Percentiles rank a stretch among this genome's conserved stretches.
Evolutionary conservation across 1,139 yeast genomes (phyloP).

Genomic region (Saccharomyces hybrid): DNA sequence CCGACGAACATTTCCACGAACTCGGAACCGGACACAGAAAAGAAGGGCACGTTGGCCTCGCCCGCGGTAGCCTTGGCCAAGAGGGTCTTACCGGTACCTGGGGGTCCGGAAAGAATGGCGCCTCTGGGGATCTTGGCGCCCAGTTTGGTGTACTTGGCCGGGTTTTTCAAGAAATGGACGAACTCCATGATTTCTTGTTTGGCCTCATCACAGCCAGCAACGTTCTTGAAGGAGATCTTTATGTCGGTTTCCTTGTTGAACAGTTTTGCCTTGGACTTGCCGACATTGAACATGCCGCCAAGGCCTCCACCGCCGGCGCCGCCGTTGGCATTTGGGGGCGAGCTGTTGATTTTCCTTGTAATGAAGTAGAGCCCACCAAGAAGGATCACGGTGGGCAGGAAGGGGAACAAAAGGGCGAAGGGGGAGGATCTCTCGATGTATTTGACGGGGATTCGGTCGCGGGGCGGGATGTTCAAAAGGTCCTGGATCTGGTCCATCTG

Average conservation of each 20-base stretch:
- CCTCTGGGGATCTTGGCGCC: constrained; percentile 98
- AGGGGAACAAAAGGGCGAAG: constrained; percentile 57
- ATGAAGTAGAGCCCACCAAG: constrained; percentile 80
- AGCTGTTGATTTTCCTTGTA: constrained; percentile 43
- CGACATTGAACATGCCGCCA: constrained; percentile 60
- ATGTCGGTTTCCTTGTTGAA: constrained; percentile 90
- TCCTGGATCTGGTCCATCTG: constrained; percentile 71
- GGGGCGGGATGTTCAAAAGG: constrained; percentile 52
- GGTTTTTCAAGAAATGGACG: constrained; percentile 84
- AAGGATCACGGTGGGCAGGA: constrained; percentile 74
- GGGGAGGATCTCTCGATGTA: constrained; percentile 64
- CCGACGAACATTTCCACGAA: constrained; percentile 98
- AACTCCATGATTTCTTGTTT: constrained; percentile 96
- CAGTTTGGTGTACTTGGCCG: constrained; percentile 76
- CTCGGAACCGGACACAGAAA: constrained; percentile 94
- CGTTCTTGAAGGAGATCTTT: constrained; percentile 82
- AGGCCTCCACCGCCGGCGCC: constrained; percentile 42
- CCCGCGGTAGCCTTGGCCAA: constrained; percentile 99
- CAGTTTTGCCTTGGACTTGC: constrained; percentile 82
- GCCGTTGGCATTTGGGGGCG: constrained; percentile 40
- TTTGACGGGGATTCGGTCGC: constrained; percentile 73
- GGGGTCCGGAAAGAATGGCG: constrained; percentile 96
- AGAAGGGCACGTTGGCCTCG: constrained; percentile 95
- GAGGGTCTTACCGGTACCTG: constrained; percentile 97
- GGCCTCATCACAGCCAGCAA: constrained; percentile 97